These are phyloP conservation scores for Vaccinium vitisidaea DNA, from an alignment of 148 eudicot genomes.

Conservation along the genomic window DNA sequence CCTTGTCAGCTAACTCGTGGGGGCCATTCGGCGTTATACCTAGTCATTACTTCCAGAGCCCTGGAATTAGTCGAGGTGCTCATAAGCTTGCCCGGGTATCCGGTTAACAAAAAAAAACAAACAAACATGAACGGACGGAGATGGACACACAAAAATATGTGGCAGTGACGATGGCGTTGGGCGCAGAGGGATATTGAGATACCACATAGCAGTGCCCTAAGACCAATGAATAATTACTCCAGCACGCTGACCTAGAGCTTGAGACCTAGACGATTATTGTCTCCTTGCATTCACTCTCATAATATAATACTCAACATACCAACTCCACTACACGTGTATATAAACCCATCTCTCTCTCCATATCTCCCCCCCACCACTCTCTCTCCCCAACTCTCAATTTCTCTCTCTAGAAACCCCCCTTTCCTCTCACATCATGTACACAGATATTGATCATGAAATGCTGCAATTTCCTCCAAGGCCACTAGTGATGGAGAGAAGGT, in stretches of 20 bases:
- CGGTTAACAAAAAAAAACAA: too few species aligned
- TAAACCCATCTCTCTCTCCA: not conserved
- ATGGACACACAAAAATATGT: too few species aligned
- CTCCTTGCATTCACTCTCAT: not conserved
- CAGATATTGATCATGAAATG: constrained; percentile 28
- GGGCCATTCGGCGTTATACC: too few species aligned
- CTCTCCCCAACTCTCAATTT: constrained; percentile 2
- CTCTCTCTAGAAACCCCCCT: not conserved
- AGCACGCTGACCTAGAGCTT: not conserved
- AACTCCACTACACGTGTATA: not conserved
- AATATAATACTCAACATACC: not conserved
- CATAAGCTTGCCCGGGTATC: too few species aligned
- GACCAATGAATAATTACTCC: too few species aligned
- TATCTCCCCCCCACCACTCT: constrained; percentile 14
- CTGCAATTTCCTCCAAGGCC: constrained; percentile 32
- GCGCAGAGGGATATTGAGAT: too few species aligned
- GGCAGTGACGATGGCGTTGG: too few species aligned
- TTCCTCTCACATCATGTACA: constrained; percentile 21
- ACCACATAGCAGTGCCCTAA: too few species aligned
- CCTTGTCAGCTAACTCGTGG: too few species aligned
- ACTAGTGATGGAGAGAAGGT: constrained; percentile 29
- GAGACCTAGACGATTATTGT: not conserved
- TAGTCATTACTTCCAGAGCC: too few species aligned
- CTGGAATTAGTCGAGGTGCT: too few species aligned
- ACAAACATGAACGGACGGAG: too few species aligned